phyloP scores from a whole-genome alignment of 768 basidiomycete genomes.

The Xerocomus spinulosus region DNA sequence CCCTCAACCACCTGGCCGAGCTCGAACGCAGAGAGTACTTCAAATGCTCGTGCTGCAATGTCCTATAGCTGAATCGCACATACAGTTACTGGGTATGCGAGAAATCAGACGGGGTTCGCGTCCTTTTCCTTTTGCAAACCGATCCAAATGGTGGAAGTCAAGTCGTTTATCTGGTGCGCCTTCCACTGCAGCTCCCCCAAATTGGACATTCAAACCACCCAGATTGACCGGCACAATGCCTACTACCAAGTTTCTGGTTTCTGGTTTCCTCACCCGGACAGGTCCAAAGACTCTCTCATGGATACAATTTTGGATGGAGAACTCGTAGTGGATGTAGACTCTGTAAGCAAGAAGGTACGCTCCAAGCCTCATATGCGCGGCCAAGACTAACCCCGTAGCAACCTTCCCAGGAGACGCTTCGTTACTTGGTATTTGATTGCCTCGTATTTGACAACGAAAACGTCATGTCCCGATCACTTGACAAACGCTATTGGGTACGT shows the following conservation, averaged over 20 bases:
- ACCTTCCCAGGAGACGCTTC: slow-evolving; percentile 61
- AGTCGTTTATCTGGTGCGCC: slow-evolving; percentile 69
- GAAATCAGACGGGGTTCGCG: slow-evolving; percentile 94
- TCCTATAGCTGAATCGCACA: slow-evolving; percentile 12
- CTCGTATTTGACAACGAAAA: slow-evolving; percentile 82
- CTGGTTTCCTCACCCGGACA: slow-evolving; percentile 86
- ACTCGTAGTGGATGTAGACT: slow-evolving; percentile 87
- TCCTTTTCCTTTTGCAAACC: slow-evolving; percentile 75
- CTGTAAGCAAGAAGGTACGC: slow-evolving; percentile 62
- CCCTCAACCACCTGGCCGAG: slow-evolving; percentile 58
- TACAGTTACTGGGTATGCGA: slow-evolving; percentile 98
- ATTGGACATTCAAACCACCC: slow-evolving; percentile 8
- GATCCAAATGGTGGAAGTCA: slow-evolving; percentile 50
- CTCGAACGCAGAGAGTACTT: slow-evolving; percentile 79
- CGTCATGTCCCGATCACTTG: slow-evolving; percentile 77
- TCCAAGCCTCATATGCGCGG: neutral
- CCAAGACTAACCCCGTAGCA: neutral
- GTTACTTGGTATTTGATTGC: slow-evolving; percentile 90
- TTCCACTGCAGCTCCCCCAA: neutral
- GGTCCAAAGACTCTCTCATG: slow-evolving; percentile 58
- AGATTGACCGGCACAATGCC: slow-evolving; percentile 94
- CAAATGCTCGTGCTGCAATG: neutral
- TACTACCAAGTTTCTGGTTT: slow-evolving; percentile 74
- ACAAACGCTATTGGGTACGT: slow-evolving; percentile 87
- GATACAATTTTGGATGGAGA: slow-evolving; percentile 92